phyloP scores from a whole-genome alignment of 2,329 filamentous ascomycete species.

The Teratosphaeria destructans region DNA sequence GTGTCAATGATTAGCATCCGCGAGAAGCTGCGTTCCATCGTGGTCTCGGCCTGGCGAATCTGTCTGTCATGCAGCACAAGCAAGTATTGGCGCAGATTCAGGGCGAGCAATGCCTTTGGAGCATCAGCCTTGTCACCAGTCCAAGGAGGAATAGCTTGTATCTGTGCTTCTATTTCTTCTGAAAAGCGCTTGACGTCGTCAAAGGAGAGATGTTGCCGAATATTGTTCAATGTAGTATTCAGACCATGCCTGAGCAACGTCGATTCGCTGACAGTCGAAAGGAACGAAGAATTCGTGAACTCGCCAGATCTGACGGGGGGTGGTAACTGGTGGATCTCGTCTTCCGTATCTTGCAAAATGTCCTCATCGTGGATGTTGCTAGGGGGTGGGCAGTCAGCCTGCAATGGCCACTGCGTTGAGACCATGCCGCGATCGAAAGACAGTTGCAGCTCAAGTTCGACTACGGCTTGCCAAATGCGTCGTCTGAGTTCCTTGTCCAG shows the following conservation, averaged over 20 bases:
- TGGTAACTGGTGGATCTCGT: constrained; percentile 8
- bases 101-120: constrained; percentile 14
- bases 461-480: constrained; percentile 47
- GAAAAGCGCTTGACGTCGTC: constrained; percentile 23
- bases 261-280: constrained; percentile 14
- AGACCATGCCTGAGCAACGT: constrained; percentile 16
- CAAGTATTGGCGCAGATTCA: constrained; percentile 24
- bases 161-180: constrained; percentile 21
- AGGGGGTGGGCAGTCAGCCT: constrained; percentile 41
- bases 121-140: constrained; percentile 2
- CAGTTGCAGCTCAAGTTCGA: constrained; percentile 47
- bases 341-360: constrained; percentile 22
- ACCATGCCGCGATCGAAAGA: constrained; percentile 47
- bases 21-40: constrained; percentile 19
- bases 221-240: constrained; percentile 23
- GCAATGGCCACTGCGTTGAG: constrained; percentile 29
- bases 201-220: constrained; percentile 18
- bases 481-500: constrained; percentile 45
- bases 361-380: constrained; percentile 43
- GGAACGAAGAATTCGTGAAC: constrained; percentile 20
- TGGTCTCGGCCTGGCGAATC: constrained; percentile 15
- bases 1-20: constrained; percentile 20
- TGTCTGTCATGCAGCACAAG: constrained; percentile 22
- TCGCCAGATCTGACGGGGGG: constrained; percentile 10
- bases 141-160: constrained; percentile 19